phyloP scores from a whole-genome alignment of 2,329 filamentous ascomycete genomes.

The Ophiostoma sp. region DNA sequence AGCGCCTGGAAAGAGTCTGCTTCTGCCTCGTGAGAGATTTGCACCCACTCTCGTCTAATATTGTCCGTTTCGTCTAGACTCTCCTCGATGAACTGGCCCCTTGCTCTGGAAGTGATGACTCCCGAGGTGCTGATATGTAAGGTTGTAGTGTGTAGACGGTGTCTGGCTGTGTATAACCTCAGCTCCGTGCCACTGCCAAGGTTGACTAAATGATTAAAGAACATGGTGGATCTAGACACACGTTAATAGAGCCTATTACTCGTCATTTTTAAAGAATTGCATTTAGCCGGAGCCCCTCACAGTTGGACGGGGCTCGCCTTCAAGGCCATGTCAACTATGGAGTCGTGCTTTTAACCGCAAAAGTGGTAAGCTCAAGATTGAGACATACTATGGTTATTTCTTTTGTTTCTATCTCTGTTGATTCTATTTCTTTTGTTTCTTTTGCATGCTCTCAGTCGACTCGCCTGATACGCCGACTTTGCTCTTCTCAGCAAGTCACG shows the following conservation, averaged over 20 bases:
- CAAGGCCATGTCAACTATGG: not conserved
- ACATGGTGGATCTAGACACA: not conserved
- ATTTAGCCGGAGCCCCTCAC: slow-evolving; percentile 12
- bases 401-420: not conserved
- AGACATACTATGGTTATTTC: not conserved
- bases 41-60: not conserved
- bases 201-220: not conserved
- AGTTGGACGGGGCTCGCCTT: not conserved
- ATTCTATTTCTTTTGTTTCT: not conserved
- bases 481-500: too few relatives aligned
- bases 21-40: not conserved
- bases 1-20: not conserved
- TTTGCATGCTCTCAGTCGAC: not conserved
- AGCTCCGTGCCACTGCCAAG: not conserved
- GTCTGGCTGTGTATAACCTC: not conserved
- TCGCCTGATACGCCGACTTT: not conserved
- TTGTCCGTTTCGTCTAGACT: not conserved
- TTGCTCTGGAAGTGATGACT: not conserved
- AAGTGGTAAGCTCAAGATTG: not conserved
- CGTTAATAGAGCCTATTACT: not conserved
- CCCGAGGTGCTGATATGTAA: not conserved
- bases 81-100: not conserved
- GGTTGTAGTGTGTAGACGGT: not conserved
- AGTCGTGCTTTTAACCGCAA: slow-evolving; percentile 6
- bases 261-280: not conserved